phyloP scores from a whole-genome alignment of 2,329 filamentous ascomycete species.

The Pseudopyricularia cyperi region DNA sequence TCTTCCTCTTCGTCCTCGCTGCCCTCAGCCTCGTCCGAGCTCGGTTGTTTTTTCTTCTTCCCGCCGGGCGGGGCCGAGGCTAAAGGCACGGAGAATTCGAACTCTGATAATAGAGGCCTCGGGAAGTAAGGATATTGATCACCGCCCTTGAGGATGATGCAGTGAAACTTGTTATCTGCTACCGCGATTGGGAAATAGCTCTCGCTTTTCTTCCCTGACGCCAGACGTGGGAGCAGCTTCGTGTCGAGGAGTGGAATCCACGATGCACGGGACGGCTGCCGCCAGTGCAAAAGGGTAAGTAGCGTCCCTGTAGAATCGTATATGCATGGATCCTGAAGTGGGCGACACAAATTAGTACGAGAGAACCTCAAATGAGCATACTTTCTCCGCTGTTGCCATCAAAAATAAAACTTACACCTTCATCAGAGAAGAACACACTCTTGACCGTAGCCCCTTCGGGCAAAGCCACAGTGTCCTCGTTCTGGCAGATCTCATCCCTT shows the following conservation, averaged over 20 bases:
- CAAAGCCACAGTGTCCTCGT: slow-evolving; percentile 80
- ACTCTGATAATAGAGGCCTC: slow-evolving; percentile 78
- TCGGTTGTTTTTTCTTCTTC: slow-evolving; percentile 13
- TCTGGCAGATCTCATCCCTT: slow-evolving; percentile 86
- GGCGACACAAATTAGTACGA: neutral
- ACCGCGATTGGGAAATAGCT: slow-evolving; percentile 93
- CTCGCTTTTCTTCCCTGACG: slow-evolving; percentile 75
- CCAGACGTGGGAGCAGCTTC: slow-evolving; percentile 65
- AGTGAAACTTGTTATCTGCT: slow-evolving; percentile 85
- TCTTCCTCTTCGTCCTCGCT: slow-evolving; percentile 16
- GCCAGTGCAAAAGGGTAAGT: slow-evolving; percentile 82
- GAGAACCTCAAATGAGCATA: neutral
- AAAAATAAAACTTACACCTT: slow-evolving; percentile 48
- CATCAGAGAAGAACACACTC: slow-evolving; percentile 83
- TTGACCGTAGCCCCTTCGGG: slow-evolving; percentile 60
- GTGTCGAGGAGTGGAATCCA: slow-evolving; percentile 95
- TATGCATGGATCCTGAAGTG: slow-evolving; percentile 70
- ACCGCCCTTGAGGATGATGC: slow-evolving; percentile 94
- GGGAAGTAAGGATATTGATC: slow-evolving; percentile 92
- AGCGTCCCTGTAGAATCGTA: slow-evolving; percentile 89
- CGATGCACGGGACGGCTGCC: slow-evolving; percentile 66
- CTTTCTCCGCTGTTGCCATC: neutral
- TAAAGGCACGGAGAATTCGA: slow-evolving; percentile 79
- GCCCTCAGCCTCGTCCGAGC: slow-evolving; percentile 16
- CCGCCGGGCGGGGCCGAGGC: slow-evolving; percentile 28